These are phyloP conservation scores for Periconia sp. DNA, from an alignment of 2,329 filamentous ascomycete species.

Conservation along the genomic window DNA sequence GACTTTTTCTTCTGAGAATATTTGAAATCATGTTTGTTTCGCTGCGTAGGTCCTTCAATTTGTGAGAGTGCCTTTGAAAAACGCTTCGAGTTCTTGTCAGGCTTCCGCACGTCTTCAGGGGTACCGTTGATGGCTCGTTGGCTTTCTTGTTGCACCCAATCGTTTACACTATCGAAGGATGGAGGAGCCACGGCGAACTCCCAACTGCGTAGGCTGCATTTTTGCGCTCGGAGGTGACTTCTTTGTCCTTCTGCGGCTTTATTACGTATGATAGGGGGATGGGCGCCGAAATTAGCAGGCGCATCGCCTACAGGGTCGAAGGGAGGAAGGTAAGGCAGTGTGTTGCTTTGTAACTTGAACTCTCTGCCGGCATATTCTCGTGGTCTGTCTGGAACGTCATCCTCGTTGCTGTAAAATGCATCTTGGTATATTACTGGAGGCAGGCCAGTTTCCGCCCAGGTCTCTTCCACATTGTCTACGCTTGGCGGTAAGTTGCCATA, in stretches of 20 bases:
- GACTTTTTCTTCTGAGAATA: slow-evolving; percentile 76
- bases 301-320: slow-evolving; percentile 69
- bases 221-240: slow-evolving; percentile 56
- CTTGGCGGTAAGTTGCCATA: slow-evolving; percentile 47
- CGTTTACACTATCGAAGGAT: slow-evolving; percentile 65
- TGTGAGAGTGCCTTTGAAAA: slow-evolving; percentile 64
- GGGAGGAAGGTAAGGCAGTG: slow-evolving; percentile 74
- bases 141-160: slow-evolving; percentile 61
- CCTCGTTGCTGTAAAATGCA: slow-evolving; percentile 81
- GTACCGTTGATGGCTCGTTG: slow-evolving; percentile 13
- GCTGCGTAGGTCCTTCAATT: slow-evolving; percentile 85
- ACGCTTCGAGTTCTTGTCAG: slow-evolving; percentile 13
- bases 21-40: slow-evolving; percentile 79
- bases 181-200: slow-evolving; percentile 74
- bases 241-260: slow-evolving; percentile 53
- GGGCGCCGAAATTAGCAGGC: slow-evolving; percentile 58
- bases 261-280: slow-evolving; percentile 51
- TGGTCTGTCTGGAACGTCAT: slow-evolving; percentile 74
- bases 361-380: slow-evolving; percentile 87
- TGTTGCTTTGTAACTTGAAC: slow-evolving; percentile 75
- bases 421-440: slow-evolving; percentile 79
- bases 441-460: slow-evolving; percentile 59
- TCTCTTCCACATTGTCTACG: slow-evolving; percentile 52
- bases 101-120: slow-evolving; percentile 5
- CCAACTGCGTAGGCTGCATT: slow-evolving; percentile 72